Base-by-base conservation (phyloP, 2,329 filamentous ascomycete genomes). In the Pleoardoris graminearum region DNA sequence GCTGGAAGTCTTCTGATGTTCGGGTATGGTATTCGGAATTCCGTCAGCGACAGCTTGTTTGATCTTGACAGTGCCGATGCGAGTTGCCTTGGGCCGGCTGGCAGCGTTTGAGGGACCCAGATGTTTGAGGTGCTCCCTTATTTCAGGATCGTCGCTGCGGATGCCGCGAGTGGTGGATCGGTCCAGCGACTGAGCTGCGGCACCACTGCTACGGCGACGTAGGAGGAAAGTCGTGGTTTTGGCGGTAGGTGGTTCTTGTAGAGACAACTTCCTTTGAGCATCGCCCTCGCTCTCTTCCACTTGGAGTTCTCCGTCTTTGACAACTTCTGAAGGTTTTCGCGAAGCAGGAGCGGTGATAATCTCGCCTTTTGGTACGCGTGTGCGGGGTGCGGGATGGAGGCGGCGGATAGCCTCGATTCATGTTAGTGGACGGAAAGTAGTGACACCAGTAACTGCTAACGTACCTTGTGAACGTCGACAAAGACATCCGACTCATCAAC, bases 401-500 rank as follows among this genome's bases (percentile, higher is more conserved):
- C 94, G 89, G 52, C 94, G 86, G 62, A 99, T 97, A 19, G 94
- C 94, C 77, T 53, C 5, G 17, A 35, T 11, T 29, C 4, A 23
- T 22, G 37, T 51, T 41, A 51, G 33, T 17, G 1, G 11, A 16
- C 3, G 27, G 27, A 19, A 37, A 17, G 8, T 6, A 1, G 22
- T 23, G n/a, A n/a, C 3, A 8, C n/a, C 16, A 2, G 14, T 17
- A 27, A 4, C 11, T 8, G 19, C 5, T 14, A 17, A 45, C 25
- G 21, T 33, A 51, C 48, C 42, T 97, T 97, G 80, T 97, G 94
- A 2, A 99, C 91, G 72, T 99, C 94, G 59, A 99, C 88, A 67
- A 96, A 99, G 10, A 99, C 94, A 74, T 99, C 94, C 0, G 93
- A 97, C 74, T 99, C 94, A 71, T 99, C 94, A 57, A 99, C 95